Percentiles rank a stretch among this genome's conserved stretches.
phyloP scores from a whole-genome alignment of 345 rosid genomes.

The Gossypium turneri region DNA sequence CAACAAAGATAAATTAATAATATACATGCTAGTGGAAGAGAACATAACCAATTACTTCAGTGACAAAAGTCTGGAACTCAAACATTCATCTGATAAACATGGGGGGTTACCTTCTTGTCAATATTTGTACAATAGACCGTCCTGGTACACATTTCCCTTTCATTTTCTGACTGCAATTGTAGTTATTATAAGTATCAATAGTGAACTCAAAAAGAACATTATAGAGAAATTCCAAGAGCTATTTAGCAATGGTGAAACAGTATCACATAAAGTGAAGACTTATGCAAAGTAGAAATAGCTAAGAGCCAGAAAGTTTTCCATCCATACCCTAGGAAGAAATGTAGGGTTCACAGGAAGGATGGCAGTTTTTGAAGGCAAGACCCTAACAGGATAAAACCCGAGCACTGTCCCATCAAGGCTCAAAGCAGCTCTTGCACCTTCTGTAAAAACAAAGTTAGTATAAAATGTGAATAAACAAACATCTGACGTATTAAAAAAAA shows the following conservation, averaged over 20 bases:
- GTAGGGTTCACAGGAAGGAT: slow-evolving; percentile 93
- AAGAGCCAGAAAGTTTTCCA: slow-evolving; percentile 5
- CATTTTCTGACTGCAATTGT: slow-evolving; percentile 80
- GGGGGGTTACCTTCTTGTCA: slow-evolving; percentile 60
- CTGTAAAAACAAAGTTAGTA: slow-evolving; percentile 35
- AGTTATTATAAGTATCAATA: slow-evolving; percentile 2
- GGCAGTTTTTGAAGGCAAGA: slow-evolving; percentile 91
- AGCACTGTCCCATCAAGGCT: slow-evolving; percentile 80
- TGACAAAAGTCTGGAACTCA: not conserved
- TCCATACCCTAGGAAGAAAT: slow-evolving; percentile 78
- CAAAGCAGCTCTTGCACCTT: slow-evolving; percentile 71
- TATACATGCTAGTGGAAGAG: not conserved
- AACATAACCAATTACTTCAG: not conserved
- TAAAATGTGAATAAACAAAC: not conserved
- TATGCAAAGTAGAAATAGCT: slow-evolving; percentile 2
- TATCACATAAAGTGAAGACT: slow-evolving; percentile 13
- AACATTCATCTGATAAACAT: not conserved
- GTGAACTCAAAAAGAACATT: slow-evolving; percentile 4
- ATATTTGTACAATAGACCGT: slow-evolving; percentile 94
- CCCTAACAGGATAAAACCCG: slow-evolving; percentile 81
- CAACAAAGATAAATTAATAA: not conserved
- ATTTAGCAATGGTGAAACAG: slow-evolving; percentile 3
- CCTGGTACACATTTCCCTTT: slow-evolving; percentile 88
- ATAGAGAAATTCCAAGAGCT: not conserved
- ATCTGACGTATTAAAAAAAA: not conserved